Evolutionary conservation across 352 stramenopile species (phyloP), one percentile per base, ranked within the genome.

Genomic region (Globisporangium emineosum): DNA sequence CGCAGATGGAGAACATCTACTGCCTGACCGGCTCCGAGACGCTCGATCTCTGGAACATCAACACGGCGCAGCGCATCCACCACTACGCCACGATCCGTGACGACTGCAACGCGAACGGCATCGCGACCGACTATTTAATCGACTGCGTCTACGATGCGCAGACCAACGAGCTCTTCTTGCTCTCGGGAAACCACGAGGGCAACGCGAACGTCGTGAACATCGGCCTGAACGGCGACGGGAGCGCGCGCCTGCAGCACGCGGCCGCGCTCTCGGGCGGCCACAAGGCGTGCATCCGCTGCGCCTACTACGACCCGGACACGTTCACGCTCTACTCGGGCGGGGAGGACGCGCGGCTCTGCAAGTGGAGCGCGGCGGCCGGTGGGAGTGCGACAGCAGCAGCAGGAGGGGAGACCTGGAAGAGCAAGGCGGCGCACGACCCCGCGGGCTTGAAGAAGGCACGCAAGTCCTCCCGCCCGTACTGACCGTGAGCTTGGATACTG

Each of bases 1-100:
- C 76, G 5, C 71, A 93, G 54, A 69, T 67, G 3, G 87, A 96
- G 55, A 88, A 95, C 60, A 84, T 97, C 27, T 94, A 82, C 64
- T 95, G 78, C 55, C 77, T 96, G 23, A 97, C 89, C 0, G 88
- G 90, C 65, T 89, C 85, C 17, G 90, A 97, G 77, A 96, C 86
- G 43, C 77, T 97, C 23, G 90, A 94, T 54, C 65, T 97, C 54
- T 97, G 90, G 90, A 96, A 97, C 71, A 57, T 95, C 43, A 83
- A 83, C 71, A 92, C 81, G 5, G 90, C 90, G 7, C 57, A 94
- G 68, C 77, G 86, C 9, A 75, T 96, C 64, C 86, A 90, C 60
- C 86, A 94, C 71, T 94, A 91, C 66, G 71, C 79, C 57, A 78
- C 69, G 6, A 75, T 94, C 21, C 86, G 88, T 9, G 81, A 88